These are phyloP conservation scores for Fusarium compactum DNA, from an alignment of 2,329 filamentous ascomycete genomes.

Conservation along the genomic window DNA sequence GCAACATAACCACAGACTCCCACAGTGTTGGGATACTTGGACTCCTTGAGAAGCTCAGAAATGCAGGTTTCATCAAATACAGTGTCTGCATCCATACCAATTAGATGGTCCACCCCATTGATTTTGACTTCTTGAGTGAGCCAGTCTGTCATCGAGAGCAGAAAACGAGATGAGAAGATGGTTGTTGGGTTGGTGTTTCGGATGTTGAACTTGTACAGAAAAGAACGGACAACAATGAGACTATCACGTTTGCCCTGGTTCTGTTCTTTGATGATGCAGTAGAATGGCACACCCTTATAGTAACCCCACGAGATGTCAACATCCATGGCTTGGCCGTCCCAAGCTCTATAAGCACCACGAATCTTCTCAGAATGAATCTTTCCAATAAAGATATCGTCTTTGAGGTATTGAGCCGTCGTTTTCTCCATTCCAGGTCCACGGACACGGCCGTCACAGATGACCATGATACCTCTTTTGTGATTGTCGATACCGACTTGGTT, in stretches of 20 bases:
- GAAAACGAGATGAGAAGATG: slow-evolving; percentile 54
- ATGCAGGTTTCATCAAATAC: slow-evolving; percentile 55
- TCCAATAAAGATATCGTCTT: slow-evolving; percentile 55
- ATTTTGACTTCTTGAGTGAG: slow-evolving; percentile 48
- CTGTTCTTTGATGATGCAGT: slow-evolving; percentile 58
- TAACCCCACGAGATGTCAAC: slow-evolving; percentile 53
- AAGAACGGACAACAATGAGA: slow-evolving; percentile 56
- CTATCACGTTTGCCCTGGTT: slow-evolving; percentile 60
- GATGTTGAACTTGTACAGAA: slow-evolving; percentile 57
- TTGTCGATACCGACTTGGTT: slow-evolving; percentile 37
- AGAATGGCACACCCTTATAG: slow-evolving; percentile 56
- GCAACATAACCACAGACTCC: slow-evolving; percentile 58
- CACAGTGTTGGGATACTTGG: slow-evolving; percentile 54
- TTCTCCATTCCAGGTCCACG: slow-evolving; percentile 43
- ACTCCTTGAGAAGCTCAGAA: slow-evolving; percentile 51
- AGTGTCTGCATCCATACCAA: slow-evolving; percentile 58
- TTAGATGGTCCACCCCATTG: slow-evolving; percentile 51
- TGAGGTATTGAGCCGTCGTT: slow-evolving; percentile 51
- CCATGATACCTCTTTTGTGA: slow-evolving; percentile 41
- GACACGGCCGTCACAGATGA: slow-evolving; percentile 44
- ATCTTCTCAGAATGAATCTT: slow-evolving; percentile 46
- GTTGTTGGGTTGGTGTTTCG: slow-evolving; percentile 51
- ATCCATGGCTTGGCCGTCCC: slow-evolving; percentile 55
- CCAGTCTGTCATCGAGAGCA: slow-evolving; percentile 51
- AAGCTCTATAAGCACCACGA: slow-evolving; percentile 53